phyloP scores from a whole-genome alignment of 2,329 filamentous ascomycete species.

The Stachybotrys chlorohalonatus region DNA sequence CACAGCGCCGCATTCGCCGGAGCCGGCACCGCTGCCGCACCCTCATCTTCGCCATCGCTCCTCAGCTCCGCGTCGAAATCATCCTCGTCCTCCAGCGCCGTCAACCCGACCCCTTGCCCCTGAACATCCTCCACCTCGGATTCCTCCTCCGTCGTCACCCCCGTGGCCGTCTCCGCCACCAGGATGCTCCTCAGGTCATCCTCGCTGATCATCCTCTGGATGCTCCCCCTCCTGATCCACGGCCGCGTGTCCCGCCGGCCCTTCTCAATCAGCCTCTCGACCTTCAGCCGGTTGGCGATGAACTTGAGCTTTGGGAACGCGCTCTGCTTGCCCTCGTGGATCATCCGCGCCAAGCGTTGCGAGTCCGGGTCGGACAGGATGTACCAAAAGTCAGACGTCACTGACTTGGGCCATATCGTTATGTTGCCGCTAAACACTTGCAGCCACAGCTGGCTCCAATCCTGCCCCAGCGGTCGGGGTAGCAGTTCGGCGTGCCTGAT shows the following conservation, averaged over 20 bases:
- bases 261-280: constrained; percentile 62
- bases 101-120: constrained; percentile 15
- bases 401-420: constrained; percentile 87
- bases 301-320: constrained; percentile 90
- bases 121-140: constrained; percentile 22
- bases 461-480: constrained; percentile 81
- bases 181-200: constrained; percentile 47
- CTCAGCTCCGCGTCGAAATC: not conserved
- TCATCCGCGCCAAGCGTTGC: constrained; percentile 72
- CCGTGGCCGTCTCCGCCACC: constrained; percentile 20
- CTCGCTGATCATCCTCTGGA: constrained; percentile 53
- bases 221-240: constrained; percentile 37
- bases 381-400: constrained; percentile 70
- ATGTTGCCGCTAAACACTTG: constrained; percentile 92
- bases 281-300: constrained; percentile 73
- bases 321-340: constrained; percentile 81
- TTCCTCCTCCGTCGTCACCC: constrained; percentile 26
- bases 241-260: constrained; percentile 46
- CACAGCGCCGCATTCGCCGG: not conserved
- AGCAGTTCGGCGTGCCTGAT: constrained; percentile 86
- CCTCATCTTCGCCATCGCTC: constrained; percentile 11
- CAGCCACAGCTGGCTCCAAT: constrained; percentile 95
- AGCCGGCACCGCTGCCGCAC: not conserved
- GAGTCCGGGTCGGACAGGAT: constrained; percentile 79
- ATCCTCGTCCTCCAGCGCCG: constrained; percentile 14